Base-by-base conservation (phyloP, 2,329 filamentous ascomycete species). In the Cladosporium sp. region DNA sequence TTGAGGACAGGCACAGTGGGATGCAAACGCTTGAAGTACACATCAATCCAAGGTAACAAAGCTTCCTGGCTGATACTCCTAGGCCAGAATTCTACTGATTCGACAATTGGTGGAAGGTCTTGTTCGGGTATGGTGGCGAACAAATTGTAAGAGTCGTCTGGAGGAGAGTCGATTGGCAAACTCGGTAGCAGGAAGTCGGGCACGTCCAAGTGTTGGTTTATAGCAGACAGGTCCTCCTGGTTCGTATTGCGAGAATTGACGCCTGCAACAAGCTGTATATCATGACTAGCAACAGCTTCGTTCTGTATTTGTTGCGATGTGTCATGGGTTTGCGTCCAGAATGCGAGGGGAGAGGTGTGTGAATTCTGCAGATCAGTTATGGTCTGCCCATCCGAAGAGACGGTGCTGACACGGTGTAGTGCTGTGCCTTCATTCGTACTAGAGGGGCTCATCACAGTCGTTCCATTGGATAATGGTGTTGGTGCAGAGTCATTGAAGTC, bases 1-100 rank as follows among this genome's bases (percentile, higher is more conserved):
- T 71, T 75, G 3, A 77, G 58, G 2, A 77, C 70, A 2, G 75
- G 75, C 34, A 77, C 64, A 0, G 74, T 77, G 3, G 74, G 72
- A 58, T 77, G 74, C 37, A 77, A 59, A 17, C 75, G 73, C 51
- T 76, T 74, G 58, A 77, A 77, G 57, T 75, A 77, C 3, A 77
- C 73, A 42, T 77, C 74, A 17, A 77, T 70, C 67, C 67, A 69
- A 0, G 65, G 65, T 12, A 69, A 56, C 22, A 77, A 69, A 20
- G 72, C 75, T 1, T 70, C 70, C 58, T 77, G 74, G 40, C 68
- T 70, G 55, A 77, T 75, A 5, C 65, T 70, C 0, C 66, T 47
- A 1, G 74, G 74, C 74, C 74, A 77, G 36, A 71, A 63, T 25
- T 71, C 65, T 8, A 64, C 65, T 9, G 58, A 48, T 39, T 59